Percentiles rank a stretch among this genome's conserved stretches.
Conservation (phyloP, 495 filamentous ascomycete genomes). For the Hypomontagnella monticulosa region DNA sequence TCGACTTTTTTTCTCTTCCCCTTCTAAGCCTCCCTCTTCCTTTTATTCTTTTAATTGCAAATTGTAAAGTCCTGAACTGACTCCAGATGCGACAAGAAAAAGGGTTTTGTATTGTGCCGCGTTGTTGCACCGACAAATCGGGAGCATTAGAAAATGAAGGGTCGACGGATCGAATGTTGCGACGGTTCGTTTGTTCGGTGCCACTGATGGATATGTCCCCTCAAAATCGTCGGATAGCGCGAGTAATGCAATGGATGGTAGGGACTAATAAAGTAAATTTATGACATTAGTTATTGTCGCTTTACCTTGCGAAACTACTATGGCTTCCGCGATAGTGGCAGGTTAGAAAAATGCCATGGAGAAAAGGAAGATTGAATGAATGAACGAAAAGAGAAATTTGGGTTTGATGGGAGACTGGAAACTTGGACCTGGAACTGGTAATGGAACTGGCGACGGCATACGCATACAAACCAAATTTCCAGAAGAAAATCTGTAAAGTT, state of each 20-base stretch:
- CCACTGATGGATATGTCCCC: slow-evolving; percentile 26
- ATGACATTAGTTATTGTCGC: slow-evolving; percentile 10
- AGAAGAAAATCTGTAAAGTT: slow-evolving; percentile 32
- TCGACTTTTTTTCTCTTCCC: slow-evolving; percentile 35
- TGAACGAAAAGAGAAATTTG: slow-evolving; percentile 22
- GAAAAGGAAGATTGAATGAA: slow-evolving; percentile 21
- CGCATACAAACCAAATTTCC: slow-evolving; percentile 37
- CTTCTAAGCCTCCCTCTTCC: slow-evolving; percentile 29
- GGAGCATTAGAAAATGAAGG: slow-evolving; percentile 27
- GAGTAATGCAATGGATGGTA: slow-evolving; percentile 4
- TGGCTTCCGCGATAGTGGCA: slow-evolving; percentile 8
- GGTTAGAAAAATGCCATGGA: slow-evolving; percentile 14
- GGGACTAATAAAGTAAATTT: slow-evolving; percentile 3
- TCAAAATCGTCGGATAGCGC: slow-evolving; percentile 22
- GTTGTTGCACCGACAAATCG: slow-evolving; percentile 18
- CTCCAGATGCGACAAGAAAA: slow-evolving; percentile 10
- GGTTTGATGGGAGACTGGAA: slow-evolving; percentile 18
- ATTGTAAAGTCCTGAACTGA: slow-evolving; percentile 1
- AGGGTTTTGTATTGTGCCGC: neutral
- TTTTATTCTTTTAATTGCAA: slow-evolving; percentile 15
- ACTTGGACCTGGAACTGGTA: slow-evolving; percentile 10
- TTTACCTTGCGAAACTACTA: slow-evolving; percentile 7
- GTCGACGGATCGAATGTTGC: slow-evolving; percentile 37
- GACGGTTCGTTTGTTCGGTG: slow-evolving; percentile 33
- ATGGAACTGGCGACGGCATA: slow-evolving; percentile 20